Evolutionary conservation across 306 rosid genomes (phyloP).

Genomic region (Carpinus fangiana): DNA sequence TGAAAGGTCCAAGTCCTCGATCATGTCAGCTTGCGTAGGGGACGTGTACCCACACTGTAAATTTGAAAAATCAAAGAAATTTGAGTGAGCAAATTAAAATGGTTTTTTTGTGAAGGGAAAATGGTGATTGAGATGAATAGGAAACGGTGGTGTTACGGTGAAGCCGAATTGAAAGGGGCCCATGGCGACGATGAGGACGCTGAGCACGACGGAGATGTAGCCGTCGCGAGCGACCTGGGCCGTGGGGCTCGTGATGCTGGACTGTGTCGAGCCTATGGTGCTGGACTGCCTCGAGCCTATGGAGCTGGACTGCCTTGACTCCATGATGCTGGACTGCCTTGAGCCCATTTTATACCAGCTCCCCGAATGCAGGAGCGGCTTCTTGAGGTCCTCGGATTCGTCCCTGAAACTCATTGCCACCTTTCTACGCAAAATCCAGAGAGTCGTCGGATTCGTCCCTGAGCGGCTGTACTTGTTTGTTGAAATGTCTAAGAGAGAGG

Average conservation of each 20-base stretch:
- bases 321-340: slow-evolving; percentile 55
- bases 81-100: neutral
- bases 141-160: slow-evolving; percentile 37
- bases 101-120: neutral
- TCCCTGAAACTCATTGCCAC: slow-evolving; percentile 62
- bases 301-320: slow-evolving; percentile 27
- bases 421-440: neutral
- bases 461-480: no score
- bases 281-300: slow-evolving; percentile 79
- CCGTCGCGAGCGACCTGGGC: slow-evolving; percentile 62
- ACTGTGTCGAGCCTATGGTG: neutral
- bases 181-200: slow-evolving; percentile 80
- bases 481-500: no score
- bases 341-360: slow-evolving; percentile 89
- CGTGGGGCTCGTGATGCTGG: slow-evolving; percentile 58
- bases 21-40: slow-evolving; percentile 66
- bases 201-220: slow-evolving; percentile 63
- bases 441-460: no score
- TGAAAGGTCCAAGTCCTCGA: slow-evolving; percentile 61
- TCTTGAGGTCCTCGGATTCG: slow-evolving; percentile 60
- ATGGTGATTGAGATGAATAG: neutral
- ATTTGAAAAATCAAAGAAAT: neutral
- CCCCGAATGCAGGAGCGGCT: slow-evolving; percentile 82
- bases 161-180: slow-evolving; percentile 91
- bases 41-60: slow-evolving; percentile 73